These are phyloP conservation scores for Sphaerulina populicola DNA, from an alignment of 2,329 filamentous ascomycete genomes.

Conservation along the genomic window DNA sequence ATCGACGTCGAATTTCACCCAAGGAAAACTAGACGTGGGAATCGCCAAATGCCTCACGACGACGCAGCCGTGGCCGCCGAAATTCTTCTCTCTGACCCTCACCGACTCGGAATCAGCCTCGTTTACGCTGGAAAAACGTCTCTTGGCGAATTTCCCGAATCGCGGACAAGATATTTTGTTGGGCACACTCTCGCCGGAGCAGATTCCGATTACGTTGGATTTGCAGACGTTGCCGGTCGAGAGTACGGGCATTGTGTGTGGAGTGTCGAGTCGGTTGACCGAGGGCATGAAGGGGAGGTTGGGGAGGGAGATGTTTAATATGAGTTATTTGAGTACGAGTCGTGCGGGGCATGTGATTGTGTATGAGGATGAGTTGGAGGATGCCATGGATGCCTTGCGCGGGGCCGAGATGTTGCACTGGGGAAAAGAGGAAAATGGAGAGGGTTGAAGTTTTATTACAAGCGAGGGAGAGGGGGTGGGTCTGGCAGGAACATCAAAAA, in stretches of 20 bases:
- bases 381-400: conserved; percentile 61
- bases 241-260: conserved; percentile 89
- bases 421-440: not conserved
- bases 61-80: conserved; percentile 43
- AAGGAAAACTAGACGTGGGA: conserved; percentile 40
- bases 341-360: conserved; percentile 84
- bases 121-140: conserved; percentile 60
- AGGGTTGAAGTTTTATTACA: too few species aligned
- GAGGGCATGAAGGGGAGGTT: conserved; percentile 51
- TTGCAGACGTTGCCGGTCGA: conserved; percentile 72
- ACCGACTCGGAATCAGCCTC: conserved; percentile 67
- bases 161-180: conserved; percentile 56
- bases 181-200: conserved; percentile 61
- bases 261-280: conserved; percentile 75
- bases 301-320: conserved; percentile 51
- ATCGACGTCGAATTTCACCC: conserved; percentile 30
- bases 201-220: conserved; percentile 79
- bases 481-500: too few species aligned
- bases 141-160: conserved; percentile 49
- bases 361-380: conserved; percentile 61
- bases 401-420: not conserved
- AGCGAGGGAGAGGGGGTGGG: too few species aligned
- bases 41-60: conserved; percentile 42
- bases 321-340: conserved; percentile 85
- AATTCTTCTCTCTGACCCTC: conserved; percentile 65